Evolutionary conservation across 257 asterid genomes (phyloP), one percentile per base, ranked within the genome.

Genomic region (Nicotiana tabacum): DNA sequence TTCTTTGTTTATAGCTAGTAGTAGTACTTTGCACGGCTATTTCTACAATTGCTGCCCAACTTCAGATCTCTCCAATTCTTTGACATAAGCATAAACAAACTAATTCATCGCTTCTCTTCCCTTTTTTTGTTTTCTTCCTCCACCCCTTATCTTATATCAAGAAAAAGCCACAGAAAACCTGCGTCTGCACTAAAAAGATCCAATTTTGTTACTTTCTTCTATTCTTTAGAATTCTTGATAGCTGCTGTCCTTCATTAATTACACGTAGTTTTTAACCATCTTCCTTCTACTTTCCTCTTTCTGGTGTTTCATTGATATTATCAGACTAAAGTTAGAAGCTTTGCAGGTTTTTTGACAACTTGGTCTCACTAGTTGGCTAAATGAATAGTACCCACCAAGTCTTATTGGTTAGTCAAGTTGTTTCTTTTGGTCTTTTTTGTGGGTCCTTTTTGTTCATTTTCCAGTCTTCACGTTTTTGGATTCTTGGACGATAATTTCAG

Each of bases 21-120:
- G 13, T 30, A 84, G 13, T 30, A 84, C 56, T 29, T 55, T 43
- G 74, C n/a, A 17, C 35, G 21, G 78, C 35, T 39, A 46, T 46
- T 72, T 72, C 61, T 46, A 72, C 78, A 58, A 58, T 65, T 76
- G 81, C 82, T 70, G 83, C 88, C 90, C 82, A 76, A 76, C 86
- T 88, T 87, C 89, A 92, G 92, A 91, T 90, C 92, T 85, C 92
- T 90, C 89, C 91, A 87, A 83, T 65, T 70, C 86, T 86, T 82
- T 89, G 90, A 88, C 94, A 91, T 83, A 85, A 84, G 90, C 91
- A 80, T 9, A 84, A 80, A 87, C 90, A 78, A 43, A 43, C 48
- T 43, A 81, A 85, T 84, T 81, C 90, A 87, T 85, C 57, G 18
- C 30, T 35, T 57, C 53, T 4, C 64, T 82, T 80, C 60, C 46